Evolutionary conservation across 768 basidiomycete genomes (phyloP), one percentile per base, ranked within the genome.

Genomic region (Crassisporium funariophilum): DNA sequence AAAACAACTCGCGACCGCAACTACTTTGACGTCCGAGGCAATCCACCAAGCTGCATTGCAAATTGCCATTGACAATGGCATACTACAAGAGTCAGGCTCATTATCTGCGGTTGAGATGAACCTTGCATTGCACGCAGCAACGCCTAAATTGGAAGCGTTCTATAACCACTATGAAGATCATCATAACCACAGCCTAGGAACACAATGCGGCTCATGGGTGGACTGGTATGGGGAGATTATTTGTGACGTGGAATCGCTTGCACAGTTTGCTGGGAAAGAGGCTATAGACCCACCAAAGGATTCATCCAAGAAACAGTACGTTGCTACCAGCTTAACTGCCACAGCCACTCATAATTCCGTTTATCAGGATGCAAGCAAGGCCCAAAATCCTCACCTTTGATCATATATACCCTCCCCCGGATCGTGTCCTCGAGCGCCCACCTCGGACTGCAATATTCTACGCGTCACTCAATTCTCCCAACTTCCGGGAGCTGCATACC

Each of bases 131-230:
- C 91, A 95, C 54, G 79, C 85, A 2, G 77, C 86, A 5, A 82
- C 82, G 0, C 92, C 95, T 0, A 86, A 83, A 57, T 77, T 98
- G 20, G 84, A 91, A 48, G 93, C 94, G 0, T 88, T 86, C 59
- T 91, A 87, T 61, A 78, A 86, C 41, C 82, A 83, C 61, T 95
- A 92, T 54, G 55, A 63, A 40, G 62, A 72, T 54, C 59, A 67
- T 43, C 59, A 66, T 51, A 66, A 54, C 23, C 41, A 55, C 8
- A 60, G 67, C 25, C 55, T 57, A 25, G 65, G 61, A 9, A 62
- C 59, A 6, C 59, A 66, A 4, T 88, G 84, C 56, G 82, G 76
- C 2, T 84, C 85, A 10, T 93, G 86, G 90, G 85, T 89, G 9
- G 88, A 88, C 46, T 91, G 88, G 90, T 86, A 91, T 58, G 89